Percentiles rank a stretch among this genome's conserved stretches.
Evolutionary conservation across 192 early-diverging fungal species (phyloP).

Genomic region (Coemansia sp.): DNA sequence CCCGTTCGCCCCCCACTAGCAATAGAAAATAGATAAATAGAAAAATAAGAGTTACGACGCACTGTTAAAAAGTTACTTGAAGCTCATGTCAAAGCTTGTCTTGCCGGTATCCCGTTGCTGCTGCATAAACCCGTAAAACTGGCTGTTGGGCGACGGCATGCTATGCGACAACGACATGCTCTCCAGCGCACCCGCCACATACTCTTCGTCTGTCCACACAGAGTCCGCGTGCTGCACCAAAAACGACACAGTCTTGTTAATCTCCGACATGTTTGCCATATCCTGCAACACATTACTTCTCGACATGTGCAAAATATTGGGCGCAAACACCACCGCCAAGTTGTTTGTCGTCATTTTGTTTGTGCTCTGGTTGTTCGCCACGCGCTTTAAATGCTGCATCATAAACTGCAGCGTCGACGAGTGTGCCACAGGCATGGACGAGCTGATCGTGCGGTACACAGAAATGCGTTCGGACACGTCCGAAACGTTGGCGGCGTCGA

Average conservation of each 20-base stretch:
- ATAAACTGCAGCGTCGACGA: conserved; percentile 63
- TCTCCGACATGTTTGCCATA: conserved; percentile 71
- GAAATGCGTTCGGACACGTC: conserved; percentile 35
- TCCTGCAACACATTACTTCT: conserved; percentile 55
- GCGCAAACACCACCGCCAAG: conserved; percentile 91
- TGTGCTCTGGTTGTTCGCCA: conserved; percentile 57
- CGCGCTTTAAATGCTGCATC: conserved; percentile 64
- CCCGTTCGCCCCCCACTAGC: conserved; percentile 9
- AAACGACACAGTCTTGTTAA: conserved; percentile 70
- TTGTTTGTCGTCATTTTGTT: conserved; percentile 95
- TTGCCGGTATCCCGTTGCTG: conserved; percentile 12
- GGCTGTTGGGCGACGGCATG: conserved; percentile 44
- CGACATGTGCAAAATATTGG: conserved; percentile 76
- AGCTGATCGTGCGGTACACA: conserved; percentile 44
- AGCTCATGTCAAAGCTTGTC: conserved; percentile 37
- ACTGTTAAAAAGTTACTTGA: neutral
- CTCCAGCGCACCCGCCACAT: conserved; percentile 7
- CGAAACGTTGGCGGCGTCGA: conserved; percentile 54
- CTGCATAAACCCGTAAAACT: conserved; percentile 20
- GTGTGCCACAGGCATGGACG: conserved; percentile 62
- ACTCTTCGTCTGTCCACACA: conserved; percentile 34
- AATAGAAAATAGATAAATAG: too few species aligned
- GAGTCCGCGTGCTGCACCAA: conserved; percentile 60
- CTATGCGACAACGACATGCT: conserved; percentile 39
- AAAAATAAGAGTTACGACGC: too few species aligned